Percentiles rank a stretch among this genome's conserved stretches.
phyloP scores from a whole-genome alignment of 306 rosid species.

The cucumber (Cucumis sativus) region DNA sequence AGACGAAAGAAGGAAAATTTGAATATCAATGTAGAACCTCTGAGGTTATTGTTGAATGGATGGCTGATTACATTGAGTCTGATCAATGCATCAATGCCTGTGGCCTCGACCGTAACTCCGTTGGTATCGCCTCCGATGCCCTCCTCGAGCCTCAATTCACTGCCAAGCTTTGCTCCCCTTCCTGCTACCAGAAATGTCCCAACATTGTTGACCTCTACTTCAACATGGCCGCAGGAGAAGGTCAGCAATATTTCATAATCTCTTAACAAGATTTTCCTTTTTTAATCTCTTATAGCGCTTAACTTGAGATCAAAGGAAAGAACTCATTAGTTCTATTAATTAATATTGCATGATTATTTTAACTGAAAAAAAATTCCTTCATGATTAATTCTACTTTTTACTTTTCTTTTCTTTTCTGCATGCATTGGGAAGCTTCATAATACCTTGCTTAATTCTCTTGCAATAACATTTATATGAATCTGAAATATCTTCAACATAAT shows the following conservation, averaged over 20 bases:
- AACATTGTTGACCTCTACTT: slow-evolving; percentile 51
- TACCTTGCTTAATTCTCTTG: background rate
- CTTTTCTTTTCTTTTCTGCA: background rate
- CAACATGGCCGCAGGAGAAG: slow-evolving; percentile 62
- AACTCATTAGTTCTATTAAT: background rate
- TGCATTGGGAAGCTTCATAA: background rate
- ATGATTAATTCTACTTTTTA: background rate
- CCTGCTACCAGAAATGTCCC: slow-evolving; percentile 59
- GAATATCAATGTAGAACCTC: slow-evolving; percentile 67
- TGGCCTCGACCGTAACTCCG: slow-evolving; percentile 53
- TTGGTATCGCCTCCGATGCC: slow-evolving; percentile 73
- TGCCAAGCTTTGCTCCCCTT: slow-evolving; percentile 50
- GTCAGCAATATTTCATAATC: background rate
- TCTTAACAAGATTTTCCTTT: background rate
- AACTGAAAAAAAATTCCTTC: too few relatives aligned
- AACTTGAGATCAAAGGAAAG: background rate
- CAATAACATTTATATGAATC: background rate
- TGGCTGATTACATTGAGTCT: slow-evolving; percentile 54
- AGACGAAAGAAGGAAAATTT: slow-evolving; percentile 22
- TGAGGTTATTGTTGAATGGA: slow-evolving; percentile 56
- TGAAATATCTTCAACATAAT: too few relatives aligned
- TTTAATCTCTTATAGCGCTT: background rate
- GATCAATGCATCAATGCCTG: slow-evolving; percentile 56
- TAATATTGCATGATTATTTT: too few relatives aligned
- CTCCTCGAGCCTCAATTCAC: slow-evolving; percentile 67